Base-by-base conservation (phyloP, 1,284 basidiomycete genomes). In the Sporisorium reilianum region DNA sequence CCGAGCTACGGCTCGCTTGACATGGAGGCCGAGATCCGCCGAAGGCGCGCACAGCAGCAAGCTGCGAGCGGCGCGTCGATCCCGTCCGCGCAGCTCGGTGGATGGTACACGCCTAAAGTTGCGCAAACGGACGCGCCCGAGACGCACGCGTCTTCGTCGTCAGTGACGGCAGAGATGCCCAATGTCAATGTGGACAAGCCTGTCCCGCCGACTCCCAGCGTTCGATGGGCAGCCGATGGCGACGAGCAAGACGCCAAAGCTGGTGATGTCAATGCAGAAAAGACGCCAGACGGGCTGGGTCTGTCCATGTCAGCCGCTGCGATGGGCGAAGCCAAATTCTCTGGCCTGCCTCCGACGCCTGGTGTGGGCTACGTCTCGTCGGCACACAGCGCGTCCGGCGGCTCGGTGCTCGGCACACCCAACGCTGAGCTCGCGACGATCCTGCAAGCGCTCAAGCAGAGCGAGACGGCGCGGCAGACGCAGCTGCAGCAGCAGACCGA, bases 11-110 rank as follows among this genome's bases (percentile, higher is more conserved):
- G 56, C 5, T 64, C 63, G 40, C 54, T 81, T 32, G 78, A 81
- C 38, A 81, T 81, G 79, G 79, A 81, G 42, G 76, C 76, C 8
- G 79, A 78, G 51, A 64, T 81, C 16, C 62, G 79, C 16, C 42
- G 64, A 25, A 50, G 73, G 7, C 49, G 79, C 8, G 68, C 68
- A 20, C 67, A 64, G 32, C 64, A 64, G 58, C 64, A 56, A 52
- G 71, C 59, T 5, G 61, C 61, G 2, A 68, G 38, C 30, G 70
- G 67, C 28, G 58, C 53, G 9, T 1, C 50, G 6, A 16, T 60
- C 3, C 64, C 69, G 2, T 56, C 63, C 22, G 58, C 51, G 1
- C 67, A 76, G 42, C 18, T 28, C 3, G 77, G 70, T 11, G 78
- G 78, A 22, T 80, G 76, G 77, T 80, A 79, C 38, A 79, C 75